These are phyloP conservation scores for Quercus gilva DNA, from an alignment of 306 rosid species.

Conservation along the genomic window DNA sequence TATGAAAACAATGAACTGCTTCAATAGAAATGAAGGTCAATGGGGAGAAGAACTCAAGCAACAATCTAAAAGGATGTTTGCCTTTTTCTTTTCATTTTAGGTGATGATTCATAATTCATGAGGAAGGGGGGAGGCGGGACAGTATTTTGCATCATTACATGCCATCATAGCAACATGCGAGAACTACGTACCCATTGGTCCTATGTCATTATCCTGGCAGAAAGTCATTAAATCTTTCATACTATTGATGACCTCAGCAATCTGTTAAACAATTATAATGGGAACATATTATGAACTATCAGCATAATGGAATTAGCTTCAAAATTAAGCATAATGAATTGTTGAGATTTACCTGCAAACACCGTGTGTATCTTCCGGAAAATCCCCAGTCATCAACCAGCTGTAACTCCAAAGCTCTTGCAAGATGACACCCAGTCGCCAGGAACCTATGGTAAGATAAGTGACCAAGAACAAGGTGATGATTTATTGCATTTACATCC, in stretches of 20 bases:
- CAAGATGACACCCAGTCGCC: constrained; percentile 17
- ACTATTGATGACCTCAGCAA: constrained; percentile 34
- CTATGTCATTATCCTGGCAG: constrained; percentile 19
- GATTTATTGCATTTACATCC: not conserved
- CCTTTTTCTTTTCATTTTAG: not conserved
- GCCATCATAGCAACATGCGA: not conserved
- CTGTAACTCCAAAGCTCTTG: constrained; percentile 16
- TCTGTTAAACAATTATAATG: constrained; percentile 13
- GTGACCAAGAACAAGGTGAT: not conserved
- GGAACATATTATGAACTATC: not conserved
- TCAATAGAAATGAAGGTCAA: not conserved
- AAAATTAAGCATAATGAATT: not conserved
- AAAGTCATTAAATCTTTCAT: constrained; percentile 42
- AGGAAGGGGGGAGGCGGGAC: not conserved
- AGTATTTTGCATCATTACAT: not conserved
- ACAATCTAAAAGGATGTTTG: too few species aligned
- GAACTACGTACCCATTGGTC: constrained; percentile 43
- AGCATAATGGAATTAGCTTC: not conserved
- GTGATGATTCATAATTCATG: not conserved
- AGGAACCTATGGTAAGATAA: constrained; percentile 18
- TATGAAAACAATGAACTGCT: not conserved
- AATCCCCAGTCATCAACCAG: constrained; percentile 22
- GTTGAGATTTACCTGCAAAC: constrained; percentile 23
- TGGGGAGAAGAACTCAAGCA: not conserved
- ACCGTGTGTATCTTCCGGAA: constrained; percentile 24